Evolutionary conservation across 208 protist genomes (phyloP).

Genomic region (Balamuthia mandrillaris): DNA sequence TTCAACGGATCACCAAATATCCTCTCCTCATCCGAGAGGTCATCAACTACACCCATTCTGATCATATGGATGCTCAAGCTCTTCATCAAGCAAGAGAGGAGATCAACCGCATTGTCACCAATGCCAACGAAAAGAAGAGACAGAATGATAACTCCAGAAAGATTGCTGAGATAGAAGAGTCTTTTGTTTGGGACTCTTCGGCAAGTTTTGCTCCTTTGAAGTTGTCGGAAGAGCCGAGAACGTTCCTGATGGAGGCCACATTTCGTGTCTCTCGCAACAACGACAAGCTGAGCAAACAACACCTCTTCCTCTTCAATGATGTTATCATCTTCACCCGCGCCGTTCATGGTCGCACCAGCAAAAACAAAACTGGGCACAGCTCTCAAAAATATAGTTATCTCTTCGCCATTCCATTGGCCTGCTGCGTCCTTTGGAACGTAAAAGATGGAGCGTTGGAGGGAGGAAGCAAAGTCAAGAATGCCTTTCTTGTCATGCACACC

Average conservation of each 20-base stretch:
- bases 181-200: no score
- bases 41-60: no score
- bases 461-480: slow-evolving; percentile 28
- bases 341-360: no score
- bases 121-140: no score
- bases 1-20: slow-evolving; percentile 35
- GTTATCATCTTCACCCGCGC: not conserved
- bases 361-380: no score
- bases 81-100: no score
- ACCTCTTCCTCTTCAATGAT: not conserved
- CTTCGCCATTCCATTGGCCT: not conserved
- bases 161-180: no score
- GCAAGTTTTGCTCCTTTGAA: no score
- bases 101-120: no score
- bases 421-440: slow-evolving; percentile 6
- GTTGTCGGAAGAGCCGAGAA: not conserved
- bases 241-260: not conserved
- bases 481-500: not conserved
- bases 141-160: no score
- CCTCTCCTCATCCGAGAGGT: slow-evolving; percentile 9
- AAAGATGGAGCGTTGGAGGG: not conserved
- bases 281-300: slow-evolving; percentile 7
- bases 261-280: slow-evolving; percentile 31
- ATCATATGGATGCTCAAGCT: no score
- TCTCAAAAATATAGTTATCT: not conserved